phyloP scores from a whole-genome alignment of 192 early-diverging fungal species.

The Coemansia sp. region DNA sequence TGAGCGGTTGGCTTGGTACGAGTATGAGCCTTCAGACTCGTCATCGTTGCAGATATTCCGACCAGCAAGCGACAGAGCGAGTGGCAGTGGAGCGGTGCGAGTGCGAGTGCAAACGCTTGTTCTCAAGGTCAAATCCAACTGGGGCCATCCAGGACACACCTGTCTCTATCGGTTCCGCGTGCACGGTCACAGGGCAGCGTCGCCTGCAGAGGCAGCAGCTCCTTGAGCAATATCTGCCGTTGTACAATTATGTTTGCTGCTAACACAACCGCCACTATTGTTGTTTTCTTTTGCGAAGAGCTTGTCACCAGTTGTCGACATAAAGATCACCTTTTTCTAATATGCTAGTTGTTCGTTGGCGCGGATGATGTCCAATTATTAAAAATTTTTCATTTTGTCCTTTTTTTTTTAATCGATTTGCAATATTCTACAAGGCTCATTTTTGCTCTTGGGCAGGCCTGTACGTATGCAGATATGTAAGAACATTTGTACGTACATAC shows the following conservation, averaged over 20 bases:
- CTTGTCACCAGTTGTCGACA: not conserved
- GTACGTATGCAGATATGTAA: not conserved
- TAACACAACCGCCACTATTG: not conserved
- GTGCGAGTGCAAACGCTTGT: conserved; percentile 56
- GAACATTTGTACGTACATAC: not conserved
- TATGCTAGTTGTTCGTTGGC: too few relatives aligned
- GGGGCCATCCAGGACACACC: conserved; percentile 70
- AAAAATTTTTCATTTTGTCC: not conserved
- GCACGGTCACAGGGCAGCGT: conserved; percentile 52
- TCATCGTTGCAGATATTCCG: conserved; percentile 52
- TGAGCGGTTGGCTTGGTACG: conserved; percentile 26
- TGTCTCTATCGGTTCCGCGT: conserved; percentile 76
- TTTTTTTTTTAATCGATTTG: not conserved
- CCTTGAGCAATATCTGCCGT: conserved; percentile 1
- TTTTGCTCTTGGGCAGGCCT: not conserved
- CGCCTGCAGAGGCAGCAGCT: conserved; percentile 8
- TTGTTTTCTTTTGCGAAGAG: not conserved
- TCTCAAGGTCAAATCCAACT: conserved; percentile 66
- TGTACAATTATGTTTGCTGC: not conserved
- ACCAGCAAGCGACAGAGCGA: conserved; percentile 11
- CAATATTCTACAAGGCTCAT: not conserved
- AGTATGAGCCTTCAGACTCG: conserved; percentile 53
- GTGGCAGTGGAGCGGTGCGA: conserved; percentile 36
- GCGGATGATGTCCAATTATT: too few relatives aligned
- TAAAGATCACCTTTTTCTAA: too few relatives aligned